These are phyloP conservation scores for Pythium periplocum DNA, from an alignment of 352 stramenopile species.

Conservation along the genomic window DNA sequence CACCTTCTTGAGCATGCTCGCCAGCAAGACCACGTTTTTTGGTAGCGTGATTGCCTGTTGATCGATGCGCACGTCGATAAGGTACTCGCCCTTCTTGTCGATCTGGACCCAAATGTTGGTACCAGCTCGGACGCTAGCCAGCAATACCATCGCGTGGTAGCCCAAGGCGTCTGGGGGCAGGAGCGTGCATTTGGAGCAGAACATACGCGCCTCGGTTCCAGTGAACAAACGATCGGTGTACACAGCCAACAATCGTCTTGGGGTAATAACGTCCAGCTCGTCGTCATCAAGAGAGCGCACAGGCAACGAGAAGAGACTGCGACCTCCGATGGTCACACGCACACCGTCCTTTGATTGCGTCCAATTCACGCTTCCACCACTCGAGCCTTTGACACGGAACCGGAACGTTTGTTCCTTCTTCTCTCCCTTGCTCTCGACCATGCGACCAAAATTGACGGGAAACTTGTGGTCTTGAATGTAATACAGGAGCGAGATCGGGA, in stretches of 20 bases:
- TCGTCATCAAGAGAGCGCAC: conserved; percentile 20
- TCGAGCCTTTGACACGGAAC: conserved; percentile 44
- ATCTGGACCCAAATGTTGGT: conserved; percentile 70
- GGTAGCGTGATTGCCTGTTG: conserved; percentile 44
- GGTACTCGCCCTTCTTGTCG: conserved; percentile 36
- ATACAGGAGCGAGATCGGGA: conserved; percentile 66
- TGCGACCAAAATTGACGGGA: conserved; percentile 59
- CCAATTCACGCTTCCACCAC: conserved; percentile 42
- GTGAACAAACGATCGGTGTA: conserved; percentile 71
- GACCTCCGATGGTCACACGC: conserved; percentile 52
- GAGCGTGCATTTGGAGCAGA: conserved; percentile 74
- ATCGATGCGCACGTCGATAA: conserved; percentile 61
- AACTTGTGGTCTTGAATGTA: conserved; percentile 75
- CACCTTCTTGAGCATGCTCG: conserved; percentile 32
- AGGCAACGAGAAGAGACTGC: conserved; percentile 63
- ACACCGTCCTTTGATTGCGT: conserved; percentile 52
- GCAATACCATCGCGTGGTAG: conserved; percentile 55
- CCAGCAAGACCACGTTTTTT: conserved; percentile 33
- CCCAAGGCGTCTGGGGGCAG: conserved; percentile 45
- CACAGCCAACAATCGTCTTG: conserved; percentile 44
- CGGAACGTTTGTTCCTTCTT: conserved; percentile 28
- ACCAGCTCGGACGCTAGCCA: conserved; percentile 9
- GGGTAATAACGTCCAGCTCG: conserved; percentile 7
- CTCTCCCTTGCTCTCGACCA: conserved; percentile 16
- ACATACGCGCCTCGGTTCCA: conserved; percentile 73